Conservation (phyloP, 345 rosid genomes). For the Pelargonium nanum region DNA sequence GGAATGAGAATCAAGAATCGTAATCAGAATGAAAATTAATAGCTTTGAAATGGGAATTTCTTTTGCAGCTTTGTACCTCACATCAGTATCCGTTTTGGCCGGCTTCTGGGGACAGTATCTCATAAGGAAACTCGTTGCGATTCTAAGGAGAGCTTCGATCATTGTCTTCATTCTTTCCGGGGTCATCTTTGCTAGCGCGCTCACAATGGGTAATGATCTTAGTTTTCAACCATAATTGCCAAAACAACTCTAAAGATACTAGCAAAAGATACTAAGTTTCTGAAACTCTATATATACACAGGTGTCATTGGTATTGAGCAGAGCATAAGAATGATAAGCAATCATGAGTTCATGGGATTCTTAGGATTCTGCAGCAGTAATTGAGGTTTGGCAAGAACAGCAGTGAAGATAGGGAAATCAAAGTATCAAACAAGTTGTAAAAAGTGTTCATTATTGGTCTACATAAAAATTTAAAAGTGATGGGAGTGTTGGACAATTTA, state of each 20-base stretch:
- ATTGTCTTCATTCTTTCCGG: constrained; percentile 42
- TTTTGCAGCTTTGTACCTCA: constrained; percentile 31
- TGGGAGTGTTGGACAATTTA: not conserved
- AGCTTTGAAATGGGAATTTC: not conserved
- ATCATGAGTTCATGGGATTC: constrained; percentile 87
- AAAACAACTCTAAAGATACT: not conserved
- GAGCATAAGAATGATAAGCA: constrained; percentile 51
- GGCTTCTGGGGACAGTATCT: constrained; percentile 49
- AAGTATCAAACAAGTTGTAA: not conserved
- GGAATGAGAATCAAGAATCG: no score
- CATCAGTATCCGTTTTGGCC: constrained; percentile 28
- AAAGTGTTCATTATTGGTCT: not conserved
- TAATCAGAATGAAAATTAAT: not conserved
- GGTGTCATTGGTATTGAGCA: constrained; percentile 56
- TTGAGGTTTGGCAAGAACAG: constrained; percentile 12
- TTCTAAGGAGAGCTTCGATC: constrained; percentile 32
- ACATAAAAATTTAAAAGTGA: no score
- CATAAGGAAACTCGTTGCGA: constrained; percentile 24
- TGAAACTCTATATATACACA: constrained; percentile 15
- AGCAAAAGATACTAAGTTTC: not conserved
- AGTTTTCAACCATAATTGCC: no score
- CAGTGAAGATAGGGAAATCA: not conserved
- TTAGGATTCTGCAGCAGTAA: constrained; percentile 62
- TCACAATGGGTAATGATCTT: constrained; percentile 50
- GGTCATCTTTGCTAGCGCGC: constrained; percentile 40